Evolutionary conservation across 2,329 filamentous ascomycete genomes (phyloP).

Genomic region (Chaetomium globosum): DNA sequence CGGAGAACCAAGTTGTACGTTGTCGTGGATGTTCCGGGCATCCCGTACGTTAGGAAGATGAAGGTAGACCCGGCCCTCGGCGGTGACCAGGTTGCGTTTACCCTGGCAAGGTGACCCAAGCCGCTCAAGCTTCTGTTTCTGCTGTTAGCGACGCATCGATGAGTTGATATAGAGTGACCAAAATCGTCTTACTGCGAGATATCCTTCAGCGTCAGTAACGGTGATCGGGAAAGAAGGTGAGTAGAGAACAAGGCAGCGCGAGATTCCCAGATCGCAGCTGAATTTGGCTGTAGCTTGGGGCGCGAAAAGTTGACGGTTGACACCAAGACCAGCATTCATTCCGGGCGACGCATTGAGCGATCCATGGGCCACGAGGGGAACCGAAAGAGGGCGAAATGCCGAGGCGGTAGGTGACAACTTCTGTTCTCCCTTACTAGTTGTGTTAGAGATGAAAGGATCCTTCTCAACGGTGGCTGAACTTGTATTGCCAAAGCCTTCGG

Average conservation of each 20-base stretch:
- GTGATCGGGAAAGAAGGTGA: conserved; percentile 40
- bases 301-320: conserved; percentile 34
- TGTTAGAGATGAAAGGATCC: conserved; percentile 58
- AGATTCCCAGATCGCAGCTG: conserved; percentile 52
- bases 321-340: conserved; percentile 24
- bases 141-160: conserved; percentile 25
- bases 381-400: conserved; percentile 58
- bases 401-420: conserved; percentile 67
- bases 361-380: conserved; percentile 34
- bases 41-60: conserved; percentile 65
- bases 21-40: conserved; percentile 54
- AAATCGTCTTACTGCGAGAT: conserved; percentile 48
- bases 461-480: conserved; percentile 44
- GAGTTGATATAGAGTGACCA: neutral
- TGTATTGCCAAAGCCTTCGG: conserved; percentile 37
- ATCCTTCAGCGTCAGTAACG: conserved; percentile 47
- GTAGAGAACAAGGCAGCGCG: conserved; percentile 50
- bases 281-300: conserved; percentile 43
- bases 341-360: conserved; percentile 28
- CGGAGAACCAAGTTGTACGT: conserved; percentile 48
- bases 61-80: conserved; percentile 52
- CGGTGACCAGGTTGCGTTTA: conserved; percentile 43
- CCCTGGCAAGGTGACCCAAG: conserved; percentile 45
- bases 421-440: conserved; percentile 43
- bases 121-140: conserved; percentile 47